phyloP scores from a whole-genome alignment of 352 stramenopile species.

The Globisporangium cystogenes region DNA sequence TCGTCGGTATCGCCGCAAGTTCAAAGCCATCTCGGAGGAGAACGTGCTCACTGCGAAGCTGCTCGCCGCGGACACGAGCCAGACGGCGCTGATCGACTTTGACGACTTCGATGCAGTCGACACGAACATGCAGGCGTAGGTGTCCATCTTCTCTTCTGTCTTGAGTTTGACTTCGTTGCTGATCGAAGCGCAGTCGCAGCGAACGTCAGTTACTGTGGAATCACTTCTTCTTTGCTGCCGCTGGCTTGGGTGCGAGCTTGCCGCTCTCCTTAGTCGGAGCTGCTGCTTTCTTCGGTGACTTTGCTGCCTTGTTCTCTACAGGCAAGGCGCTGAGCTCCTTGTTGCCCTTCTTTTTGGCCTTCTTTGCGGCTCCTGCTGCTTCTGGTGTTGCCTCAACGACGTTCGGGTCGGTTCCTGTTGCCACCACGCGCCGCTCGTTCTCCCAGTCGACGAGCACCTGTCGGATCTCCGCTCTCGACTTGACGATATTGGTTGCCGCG shows the following conservation, averaged over 20 bases:
- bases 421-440: constrained; percentile 31
- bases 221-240: constrained; percentile 3
- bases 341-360: constrained; percentile 2
- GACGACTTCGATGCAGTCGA: constrained; percentile 7
- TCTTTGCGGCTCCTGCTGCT: neutral
- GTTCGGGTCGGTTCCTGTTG: neutral
- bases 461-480: constrained; percentile 62
- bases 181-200: neutral
- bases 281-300: neutral
- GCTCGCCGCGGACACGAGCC: constrained; percentile 13
- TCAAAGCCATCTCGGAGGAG: constrained; percentile 14
- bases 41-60: constrained; percentile 33
- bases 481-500: constrained; percentile 77
- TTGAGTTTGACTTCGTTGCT: neutral
- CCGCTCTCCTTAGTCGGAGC: neutral
- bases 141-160: neutral
- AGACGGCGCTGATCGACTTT: constrained; percentile 6
- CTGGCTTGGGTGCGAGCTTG: neutral
- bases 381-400: neutral
- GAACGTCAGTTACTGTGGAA: too few relatives aligned
- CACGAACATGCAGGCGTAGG: constrained; percentile 1
- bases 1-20: constrained; percentile 13
- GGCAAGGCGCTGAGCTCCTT: neutral
- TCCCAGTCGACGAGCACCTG: constrained; percentile 68
- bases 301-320: neutral